phyloP scores from a whole-genome alignment of 2,329 filamentous ascomycete species.

The Sphaerostilbella broomeana region DNA sequence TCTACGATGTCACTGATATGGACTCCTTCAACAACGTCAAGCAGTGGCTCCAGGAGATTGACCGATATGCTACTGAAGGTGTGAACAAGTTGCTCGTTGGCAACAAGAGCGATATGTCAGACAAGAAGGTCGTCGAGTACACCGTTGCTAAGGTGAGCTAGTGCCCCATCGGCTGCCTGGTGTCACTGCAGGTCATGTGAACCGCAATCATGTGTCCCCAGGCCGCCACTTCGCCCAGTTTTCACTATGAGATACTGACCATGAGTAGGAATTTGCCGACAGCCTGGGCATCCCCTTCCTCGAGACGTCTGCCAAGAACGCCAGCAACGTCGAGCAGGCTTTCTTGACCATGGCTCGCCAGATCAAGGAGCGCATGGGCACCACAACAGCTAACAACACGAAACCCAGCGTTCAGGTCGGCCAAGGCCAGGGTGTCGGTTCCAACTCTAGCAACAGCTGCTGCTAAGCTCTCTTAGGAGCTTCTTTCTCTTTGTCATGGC shows the following conservation, averaged over 20 bases:
- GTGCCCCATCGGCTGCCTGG: constrained; percentile 4
- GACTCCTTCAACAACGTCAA: constrained; percentile 99
- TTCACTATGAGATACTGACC: constrained; percentile 18
- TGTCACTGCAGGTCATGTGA: constrained; percentile 1
- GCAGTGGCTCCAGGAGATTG: constrained; percentile 99
- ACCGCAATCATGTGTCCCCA: background rate
- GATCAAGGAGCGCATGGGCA: constrained; percentile 99
- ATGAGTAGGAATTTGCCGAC: constrained; percentile 85
- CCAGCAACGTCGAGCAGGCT: constrained; percentile 98
- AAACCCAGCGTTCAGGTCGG: constrained; percentile 97
- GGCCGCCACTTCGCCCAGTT: constrained; percentile 2
- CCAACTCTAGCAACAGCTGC: constrained; percentile 77
- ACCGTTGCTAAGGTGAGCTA: constrained; percentile 87
- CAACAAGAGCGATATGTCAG: constrained; percentile 99
- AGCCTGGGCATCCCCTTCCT: constrained; percentile 98
- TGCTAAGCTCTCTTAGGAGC: constrained; percentile 55
- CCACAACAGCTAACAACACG: constrained; percentile 90
- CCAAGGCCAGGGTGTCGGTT: constrained; percentile 88
- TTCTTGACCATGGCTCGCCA: constrained; percentile 99
- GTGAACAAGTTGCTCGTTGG: constrained; percentile 99
- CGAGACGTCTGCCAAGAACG: constrained; percentile 99
- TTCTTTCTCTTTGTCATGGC: constrained; percentile 13
- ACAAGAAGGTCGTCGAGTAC: constrained; percentile 99
- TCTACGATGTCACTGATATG: constrained; percentile 99
- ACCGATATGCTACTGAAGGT: constrained; percentile 96